Base-by-base conservation (phyloP, 495 filamentous ascomycete species). In the Penicillium bovifimosum region DNA sequence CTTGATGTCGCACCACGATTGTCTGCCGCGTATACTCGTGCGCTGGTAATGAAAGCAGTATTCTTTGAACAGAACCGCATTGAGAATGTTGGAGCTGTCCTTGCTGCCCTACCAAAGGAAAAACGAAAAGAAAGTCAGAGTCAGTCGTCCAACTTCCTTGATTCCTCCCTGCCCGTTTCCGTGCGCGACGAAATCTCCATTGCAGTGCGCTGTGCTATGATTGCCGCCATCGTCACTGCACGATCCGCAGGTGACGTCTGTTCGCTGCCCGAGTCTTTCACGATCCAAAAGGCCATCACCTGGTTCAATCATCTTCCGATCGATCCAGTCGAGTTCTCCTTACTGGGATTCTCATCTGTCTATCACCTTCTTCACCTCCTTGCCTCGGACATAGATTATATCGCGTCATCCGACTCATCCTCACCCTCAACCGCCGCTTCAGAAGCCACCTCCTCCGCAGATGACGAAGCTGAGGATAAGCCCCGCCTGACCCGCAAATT, bases 141-240 rank as follows among this genome's bases (percentile, higher is more conserved):
- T 16, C 61, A 68, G 7, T 50, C 64, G 16, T 61, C 62, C 24
- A 75, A 76, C 52, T 75, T 79, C 43, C 60, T 77, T 0, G 71
- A 77, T 45, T 75, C 72, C 1, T 77, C 78, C 3, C 61, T 75
- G 2, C 74, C 72, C 20, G 67, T 77, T 34, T 71, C 73, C 9
- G 74, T 83, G 14, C 74, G 80, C 5, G 75, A 78, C 2, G 88
- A 92, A 57, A 79, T 90, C 18, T 76, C 76, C 13, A 78, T 87
- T 53, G 84, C 90, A 3, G 80, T 95, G 9, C 81, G 84, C 17
- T 90, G 90, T 53, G 88, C 90, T 8, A 91, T 90, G 80, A 86
- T 86, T 42, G 81, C 88, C 10, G 79, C 85, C 9, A 79, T 92
- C 34, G 74, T 90, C 14, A 69, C 65, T 1, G 66, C 70, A 6